Base-by-base conservation (phyloP, 1,284 basidiomycete genomes). In the Somion occarium region DNA sequence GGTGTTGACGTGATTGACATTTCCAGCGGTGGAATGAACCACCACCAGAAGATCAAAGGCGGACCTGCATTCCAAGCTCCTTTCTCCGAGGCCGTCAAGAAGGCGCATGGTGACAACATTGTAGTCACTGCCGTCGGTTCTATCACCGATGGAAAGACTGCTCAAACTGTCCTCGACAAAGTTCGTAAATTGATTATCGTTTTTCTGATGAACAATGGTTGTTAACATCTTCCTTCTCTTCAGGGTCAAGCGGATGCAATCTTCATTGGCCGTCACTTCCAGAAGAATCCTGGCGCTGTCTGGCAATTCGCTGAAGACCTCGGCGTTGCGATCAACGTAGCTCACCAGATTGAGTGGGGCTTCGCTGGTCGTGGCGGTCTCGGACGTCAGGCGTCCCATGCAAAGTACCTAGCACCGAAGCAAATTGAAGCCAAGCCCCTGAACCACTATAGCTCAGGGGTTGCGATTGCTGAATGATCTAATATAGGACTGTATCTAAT, bases 81-180 rank as follows among this genome's bases (percentile, higher is more conserved):
- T 2, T 76, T 81, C 54, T 73, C 81, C 2, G 72, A 72, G 51
- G 70, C 71, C 24, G 69, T 83, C 60, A 80, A 78, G 69, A 67
- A 74, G 53, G 65, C 69, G 0, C 54, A 63, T 45, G 70, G 69
- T 26, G 62, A 64, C 56, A 67, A 70, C 50, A 61, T 82, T 52
- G 63, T 76, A 9, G 72, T 82, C 47, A 74, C 76, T 13, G 66
- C 80, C 3, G 85, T 89, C n/a, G 86, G 86, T 2, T 65, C 75
- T 34, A 85, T 89, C 60, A 76, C 74, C 1, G 69, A 70, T 37
- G 79, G 81, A 1, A 61, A 71, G n/a, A 70, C 82, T 37, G 83
- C 85, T 1, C 78, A 88, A 60, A 69, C 73, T n/a, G 73, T 85
- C 27, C 65, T 91, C 15, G 74, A 84, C 56, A 59, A 61, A 57